These are phyloP conservation scores for Ilex paraguariensis DNA, from an alignment of 305 asterid genomes.

Conservation along the genomic window DNA sequence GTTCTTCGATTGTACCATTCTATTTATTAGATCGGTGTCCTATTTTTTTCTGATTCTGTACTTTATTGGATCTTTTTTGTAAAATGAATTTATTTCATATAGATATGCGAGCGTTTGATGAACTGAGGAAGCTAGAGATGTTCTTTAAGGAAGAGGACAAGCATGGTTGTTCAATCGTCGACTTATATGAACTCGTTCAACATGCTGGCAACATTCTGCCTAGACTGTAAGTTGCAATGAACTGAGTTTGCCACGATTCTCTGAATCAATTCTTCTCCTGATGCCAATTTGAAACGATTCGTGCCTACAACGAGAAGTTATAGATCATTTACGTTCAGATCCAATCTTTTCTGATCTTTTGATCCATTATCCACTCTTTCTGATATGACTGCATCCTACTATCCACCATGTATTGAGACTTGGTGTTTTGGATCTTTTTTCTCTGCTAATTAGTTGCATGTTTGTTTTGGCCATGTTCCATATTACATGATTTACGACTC, in stretches of 20 bases:
- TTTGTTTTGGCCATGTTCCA: no score
- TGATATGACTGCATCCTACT: no score
- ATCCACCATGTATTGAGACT: no score
- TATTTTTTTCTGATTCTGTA: not conserved
- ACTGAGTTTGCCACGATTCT: not conserved
- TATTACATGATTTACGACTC: no score
- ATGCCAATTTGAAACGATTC: no score
- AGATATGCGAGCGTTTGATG: constrained; percentile 99
- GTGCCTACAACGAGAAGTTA: no score
- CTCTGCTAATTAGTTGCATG: no score
- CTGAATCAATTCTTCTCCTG: not conserved
- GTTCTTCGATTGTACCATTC: constrained; percentile 7
- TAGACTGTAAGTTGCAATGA: constrained; percentile 56
- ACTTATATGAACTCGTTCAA: constrained; percentile 93
- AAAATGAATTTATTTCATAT: constrained; percentile 5
- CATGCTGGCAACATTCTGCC: constrained; percentile 97
- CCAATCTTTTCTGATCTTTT: no score
- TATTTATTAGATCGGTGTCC: constrained; percentile 12
- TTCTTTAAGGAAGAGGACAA: constrained; percentile 94
- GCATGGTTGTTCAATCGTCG: constrained; percentile 92
- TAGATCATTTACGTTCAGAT: no score
- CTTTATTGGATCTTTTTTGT: constrained; percentile 1
- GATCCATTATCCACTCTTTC: no score
- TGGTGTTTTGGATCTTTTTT: no score
- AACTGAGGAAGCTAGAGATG: constrained; percentile 82